phyloP scores from a whole-genome alignment of 2,329 filamentous ascomycete species.

The Leptographium wingfieldii region DNA sequence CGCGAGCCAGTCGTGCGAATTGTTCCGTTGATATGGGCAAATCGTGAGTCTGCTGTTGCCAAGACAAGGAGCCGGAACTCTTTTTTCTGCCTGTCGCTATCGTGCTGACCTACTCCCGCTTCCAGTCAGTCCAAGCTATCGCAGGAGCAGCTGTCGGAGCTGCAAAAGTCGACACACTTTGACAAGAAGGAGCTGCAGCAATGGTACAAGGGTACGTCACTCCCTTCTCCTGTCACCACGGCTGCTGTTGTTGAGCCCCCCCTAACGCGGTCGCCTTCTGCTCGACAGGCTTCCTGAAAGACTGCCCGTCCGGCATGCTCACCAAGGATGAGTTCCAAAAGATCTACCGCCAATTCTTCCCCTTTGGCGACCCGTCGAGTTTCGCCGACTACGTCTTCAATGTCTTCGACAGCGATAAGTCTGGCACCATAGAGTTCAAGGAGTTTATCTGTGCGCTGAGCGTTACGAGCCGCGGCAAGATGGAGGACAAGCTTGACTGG shows the following conservation, averaged over 20 bases:
- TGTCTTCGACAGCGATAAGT: constrained; percentile 96
- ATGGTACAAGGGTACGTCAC: constrained; percentile 88
- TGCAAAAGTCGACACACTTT: constrained; percentile 95
- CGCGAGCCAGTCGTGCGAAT: not conserved
- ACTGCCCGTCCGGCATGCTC: constrained; percentile 92
- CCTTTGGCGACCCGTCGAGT: constrained; percentile 90
- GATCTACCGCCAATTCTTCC: constrained; percentile 99
- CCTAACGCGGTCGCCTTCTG: not conserved
- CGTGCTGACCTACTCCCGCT: not conserved
- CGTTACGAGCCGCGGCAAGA: constrained; percentile 92
- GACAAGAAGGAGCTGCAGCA: constrained; percentile 99
- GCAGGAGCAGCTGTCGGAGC: constrained; percentile 85
- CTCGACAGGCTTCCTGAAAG: constrained; percentile 77
- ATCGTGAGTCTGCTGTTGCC: constrained; percentile 31
- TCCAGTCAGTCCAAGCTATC: constrained; percentile 93
- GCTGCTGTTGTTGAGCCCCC: no score
- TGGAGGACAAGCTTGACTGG: constrained; percentile 99
- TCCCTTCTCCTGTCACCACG: not conserved
- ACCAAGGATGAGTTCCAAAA: constrained; percentile 99
- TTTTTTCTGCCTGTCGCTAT: not conserved
- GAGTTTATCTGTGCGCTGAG: constrained; percentile 98
- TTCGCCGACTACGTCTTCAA: constrained; percentile 99
- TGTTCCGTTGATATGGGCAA: constrained; percentile 31
- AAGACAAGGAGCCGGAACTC: not conserved
- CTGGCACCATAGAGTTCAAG: constrained; percentile 96